phyloP scores from a whole-genome alignment of 2,329 filamentous ascomycete species.

The Pseudogymnoascus destructans region DNA sequence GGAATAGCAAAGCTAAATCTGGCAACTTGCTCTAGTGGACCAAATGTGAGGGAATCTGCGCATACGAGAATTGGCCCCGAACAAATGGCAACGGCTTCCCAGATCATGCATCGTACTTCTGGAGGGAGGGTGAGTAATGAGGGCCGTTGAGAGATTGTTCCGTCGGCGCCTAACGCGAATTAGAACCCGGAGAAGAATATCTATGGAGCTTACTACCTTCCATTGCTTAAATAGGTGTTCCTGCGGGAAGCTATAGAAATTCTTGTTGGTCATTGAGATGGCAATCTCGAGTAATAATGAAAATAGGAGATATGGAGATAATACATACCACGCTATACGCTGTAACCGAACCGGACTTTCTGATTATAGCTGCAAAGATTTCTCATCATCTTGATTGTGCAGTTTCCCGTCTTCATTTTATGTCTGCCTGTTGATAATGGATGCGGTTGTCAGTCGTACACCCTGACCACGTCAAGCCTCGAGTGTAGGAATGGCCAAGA shows the following conservation, averaged over 20 bases:
- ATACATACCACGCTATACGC: background rate
- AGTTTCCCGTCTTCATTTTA: background rate
- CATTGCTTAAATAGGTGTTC: background rate
- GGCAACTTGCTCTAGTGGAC: background rate
- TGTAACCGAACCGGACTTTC: background rate
- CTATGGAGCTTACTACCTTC: background rate
- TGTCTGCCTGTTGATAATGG: background rate
- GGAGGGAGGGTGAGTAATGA: background rate
- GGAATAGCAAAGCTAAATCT: background rate
- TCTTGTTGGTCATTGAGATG: background rate
- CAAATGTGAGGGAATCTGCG: background rate
- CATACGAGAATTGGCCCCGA: background rate
- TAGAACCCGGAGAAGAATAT: background rate
- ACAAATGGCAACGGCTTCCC: background rate
- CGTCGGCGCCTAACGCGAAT: background rate
- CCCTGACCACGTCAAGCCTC: background rate
- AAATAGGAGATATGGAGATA: background rate
- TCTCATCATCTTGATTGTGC: background rate
- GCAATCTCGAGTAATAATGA: background rate
- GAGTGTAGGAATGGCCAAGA: background rate
- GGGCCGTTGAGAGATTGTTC: background rate
- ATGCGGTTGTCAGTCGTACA: background rate
- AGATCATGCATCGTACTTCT: background rate
- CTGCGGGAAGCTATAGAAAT: background rate
- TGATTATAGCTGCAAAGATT: background rate